These are phyloP conservation scores for Penicillium mononematosum DNA, from an alignment of 495 filamentous ascomycete species.

Conservation along the genomic window DNA sequence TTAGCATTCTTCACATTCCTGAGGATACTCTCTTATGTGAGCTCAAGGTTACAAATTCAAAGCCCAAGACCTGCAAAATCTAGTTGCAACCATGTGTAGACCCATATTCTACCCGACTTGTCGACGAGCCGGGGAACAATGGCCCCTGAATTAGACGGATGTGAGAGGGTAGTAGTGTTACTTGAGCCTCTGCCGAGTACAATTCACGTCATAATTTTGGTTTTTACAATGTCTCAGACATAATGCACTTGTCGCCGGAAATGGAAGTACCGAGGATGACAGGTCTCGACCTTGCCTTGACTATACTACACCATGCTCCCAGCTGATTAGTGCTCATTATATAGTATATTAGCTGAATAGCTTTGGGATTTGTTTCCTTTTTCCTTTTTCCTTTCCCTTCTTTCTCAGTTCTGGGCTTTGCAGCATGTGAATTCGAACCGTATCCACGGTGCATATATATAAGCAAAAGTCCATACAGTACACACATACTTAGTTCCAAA, in stretches of 20 bases:
- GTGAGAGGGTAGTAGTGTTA: slow-evolving; percentile 5
- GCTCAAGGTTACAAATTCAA: background rate
- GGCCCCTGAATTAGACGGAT: background rate
- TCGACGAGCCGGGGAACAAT: background rate
- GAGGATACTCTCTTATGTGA: background rate
- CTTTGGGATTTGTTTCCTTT: background rate
- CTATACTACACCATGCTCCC: background rate
- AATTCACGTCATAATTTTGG: background rate
- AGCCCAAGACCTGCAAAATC: background rate
- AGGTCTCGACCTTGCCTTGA: background rate
- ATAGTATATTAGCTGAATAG: background rate
- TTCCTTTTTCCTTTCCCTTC: too few species aligned
- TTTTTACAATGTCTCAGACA: background rate
- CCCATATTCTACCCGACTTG: slow-evolving; percentile 3
- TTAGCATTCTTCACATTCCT: slow-evolving; percentile 3
- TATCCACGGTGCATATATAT: background rate
- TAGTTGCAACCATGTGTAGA: background rate
- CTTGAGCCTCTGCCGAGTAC: background rate
- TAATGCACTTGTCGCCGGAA: slow-evolving; percentile 7
- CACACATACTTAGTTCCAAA: background rate
- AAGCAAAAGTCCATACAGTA: too few species aligned
- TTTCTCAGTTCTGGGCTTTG: background rate
- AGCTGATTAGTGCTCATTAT: background rate
- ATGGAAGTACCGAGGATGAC: background rate
- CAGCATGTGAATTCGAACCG: background rate